Evolutionary conservation across 23 red algal species (phyloP), one percentile per base, ranked within the genome.

Genomic region (Pyropia haitanensis): DNA sequence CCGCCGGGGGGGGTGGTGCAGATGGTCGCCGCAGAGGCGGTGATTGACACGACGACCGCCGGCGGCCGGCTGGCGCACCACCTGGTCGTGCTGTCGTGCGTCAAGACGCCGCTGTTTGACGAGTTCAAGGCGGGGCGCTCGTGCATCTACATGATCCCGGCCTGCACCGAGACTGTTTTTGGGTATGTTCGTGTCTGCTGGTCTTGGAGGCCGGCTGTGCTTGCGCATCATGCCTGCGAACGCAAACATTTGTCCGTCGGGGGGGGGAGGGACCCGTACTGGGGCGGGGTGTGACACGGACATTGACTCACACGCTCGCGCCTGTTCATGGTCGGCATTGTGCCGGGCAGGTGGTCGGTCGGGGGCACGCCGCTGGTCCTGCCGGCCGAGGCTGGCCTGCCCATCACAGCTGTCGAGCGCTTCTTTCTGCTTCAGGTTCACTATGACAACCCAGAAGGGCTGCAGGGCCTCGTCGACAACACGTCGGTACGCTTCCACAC

Each of bases 1-100:
- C 39, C 39, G 15, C 55, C 66, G 1, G 56, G 67, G 17, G 60
- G 65, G 53, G 55, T 56, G 58, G 56, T 60, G n/a, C 72, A 73
- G 67, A 73, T 83, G 55, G 68, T 83, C 18, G 78, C 67, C 3
- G 78, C 67, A 5, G 78, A 83, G 56, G 67, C 78, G 22, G 26
- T 83, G 49, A 59, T 83, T 27, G 66, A 83, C 49, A 58, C 66
- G 26, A 65, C 29, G 5, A 61, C 53, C 24, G 20, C 26, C 59
- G 56, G 58, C 54, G 10, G 30, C 29, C 1, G 78, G 65, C 14
- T 26, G 25, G 10, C 73, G 78, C 29, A 34, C 54, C 18, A 83
- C 78, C 2, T 83, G 65, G 58, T 57, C 66, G 23, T 83, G 56
- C 73, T 67, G 20, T 64, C 73, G 78, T 83, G 73, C 30, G 67